phyloP scores from a whole-genome alignment of 176 grass and related monocot genomes.

The Dactylis glomerata region DNA sequence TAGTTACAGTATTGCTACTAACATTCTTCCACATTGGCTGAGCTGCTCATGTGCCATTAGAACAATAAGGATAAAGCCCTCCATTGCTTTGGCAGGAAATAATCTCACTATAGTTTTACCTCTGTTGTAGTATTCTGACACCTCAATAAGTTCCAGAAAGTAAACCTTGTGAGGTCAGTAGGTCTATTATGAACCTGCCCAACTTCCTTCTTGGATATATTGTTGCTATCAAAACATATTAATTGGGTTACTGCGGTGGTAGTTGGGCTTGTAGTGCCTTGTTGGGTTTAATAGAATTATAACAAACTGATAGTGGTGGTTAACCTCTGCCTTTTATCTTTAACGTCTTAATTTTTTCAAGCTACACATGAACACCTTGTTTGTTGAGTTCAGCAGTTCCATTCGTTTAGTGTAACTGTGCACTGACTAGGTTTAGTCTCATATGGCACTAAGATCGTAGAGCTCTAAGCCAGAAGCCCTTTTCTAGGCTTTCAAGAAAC shows the following conservation, averaged over 20 bases:
- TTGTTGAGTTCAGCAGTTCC: neutral
- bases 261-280: neutral
- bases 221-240: neutral
- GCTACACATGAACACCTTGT: neutral
- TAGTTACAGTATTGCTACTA: neutral
- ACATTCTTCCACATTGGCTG: slow-evolving; percentile 7
- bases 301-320: slow-evolving; percentile 7
- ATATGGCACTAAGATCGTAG: neutral
- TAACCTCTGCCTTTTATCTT: neutral
- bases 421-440: neutral
- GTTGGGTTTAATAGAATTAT: neutral
- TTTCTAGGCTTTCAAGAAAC: slow-evolving; percentile 15
- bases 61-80: neutral
- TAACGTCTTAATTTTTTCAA: neutral
- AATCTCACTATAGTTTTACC: slow-evolving; percentile 1
- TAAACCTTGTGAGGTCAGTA: neutral
- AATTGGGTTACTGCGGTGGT: neutral
- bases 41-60: neutral
- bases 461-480: neutral
- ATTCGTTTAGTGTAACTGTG: neutral
- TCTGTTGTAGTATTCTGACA: neutral
- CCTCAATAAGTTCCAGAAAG: neutral
- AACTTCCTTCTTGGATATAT: neutral
- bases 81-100: slow-evolving; percentile 11
- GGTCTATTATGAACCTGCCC: neutral